phyloP scores from a whole-genome alignment of 768 basidiomycete genomes.

The Kwoniella dendrophila region DNA sequence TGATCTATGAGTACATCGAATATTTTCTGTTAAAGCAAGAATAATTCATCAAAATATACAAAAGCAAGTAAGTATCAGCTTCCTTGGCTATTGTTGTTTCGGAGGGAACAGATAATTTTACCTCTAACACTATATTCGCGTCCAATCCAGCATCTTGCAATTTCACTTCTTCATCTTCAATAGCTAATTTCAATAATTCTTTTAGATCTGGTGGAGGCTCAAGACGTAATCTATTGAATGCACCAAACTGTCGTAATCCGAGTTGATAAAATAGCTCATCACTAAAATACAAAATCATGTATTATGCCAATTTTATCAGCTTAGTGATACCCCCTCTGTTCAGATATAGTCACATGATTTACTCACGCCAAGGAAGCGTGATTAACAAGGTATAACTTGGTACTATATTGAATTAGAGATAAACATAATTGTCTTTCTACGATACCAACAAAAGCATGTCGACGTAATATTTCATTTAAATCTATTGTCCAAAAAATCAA shows the following conservation, averaged over 20 bases:
- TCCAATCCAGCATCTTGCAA: conserved; percentile 60
- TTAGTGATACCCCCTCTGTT: conserved; percentile 1
- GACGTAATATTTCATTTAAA: conserved; percentile 76
- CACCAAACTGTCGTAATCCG: conserved; percentile 85
- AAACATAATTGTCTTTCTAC: conserved; percentile 74
- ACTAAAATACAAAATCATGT: conserved; percentile 57
- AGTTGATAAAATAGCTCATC: conserved; percentile 96
- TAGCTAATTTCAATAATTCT: conserved; percentile 74
- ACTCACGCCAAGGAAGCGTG: conserved; percentile 80
- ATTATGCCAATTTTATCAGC: not conserved
- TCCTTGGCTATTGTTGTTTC: not conserved
- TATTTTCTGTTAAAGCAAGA: conserved; percentile 37
- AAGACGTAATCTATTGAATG: conserved; percentile 72
- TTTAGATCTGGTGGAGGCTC: conserved; percentile 78
- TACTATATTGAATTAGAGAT: conserved; percentile 82
- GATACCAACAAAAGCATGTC: conserved; percentile 90
- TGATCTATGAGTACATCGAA: conserved; percentile 48
- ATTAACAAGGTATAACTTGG: conserved; percentile 85
- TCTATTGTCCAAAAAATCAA: conserved; percentile 59
- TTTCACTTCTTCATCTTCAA: conserved; percentile 69
- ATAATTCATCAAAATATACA: too few relatives aligned
- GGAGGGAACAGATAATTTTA: conserved; percentile 54
- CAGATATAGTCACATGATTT: not conserved
- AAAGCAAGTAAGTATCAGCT: not conserved
- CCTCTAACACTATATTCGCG: conserved; percentile 71